Percentiles rank a stretch among this genome's conserved stretches.
phyloP scores from a whole-genome alignment of 805 yeast species.

The Ascoidea asiatica region DNA sequence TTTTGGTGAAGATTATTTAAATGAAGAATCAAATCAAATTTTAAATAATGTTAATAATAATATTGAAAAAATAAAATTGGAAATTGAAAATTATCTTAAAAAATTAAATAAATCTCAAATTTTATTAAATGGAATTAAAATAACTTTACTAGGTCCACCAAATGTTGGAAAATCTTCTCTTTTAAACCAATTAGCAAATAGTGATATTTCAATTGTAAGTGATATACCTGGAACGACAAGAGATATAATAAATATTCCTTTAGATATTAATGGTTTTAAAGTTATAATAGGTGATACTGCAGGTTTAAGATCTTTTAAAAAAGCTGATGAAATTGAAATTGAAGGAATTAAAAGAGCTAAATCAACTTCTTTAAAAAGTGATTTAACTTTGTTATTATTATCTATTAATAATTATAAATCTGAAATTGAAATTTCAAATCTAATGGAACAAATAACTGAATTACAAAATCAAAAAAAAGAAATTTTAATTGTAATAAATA shows the following conservation, averaged over 20 bases:
- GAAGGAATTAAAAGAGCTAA: slow-evolving; percentile 79
- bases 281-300: slow-evolving; percentile 87
- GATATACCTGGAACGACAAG: slow-evolving; percentile 89
- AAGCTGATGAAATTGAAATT: slow-evolving; percentile 46
- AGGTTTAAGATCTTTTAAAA: slow-evolving; percentile 48
- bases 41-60: slow-evolving; percentile 34
- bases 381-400: slow-evolving; percentile 53
- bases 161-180: slow-evolving; percentile 93
- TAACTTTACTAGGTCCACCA: slow-evolving; percentile 79
- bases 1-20: slow-evolving; percentile 87
- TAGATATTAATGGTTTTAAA: slow-evolving; percentile 76
- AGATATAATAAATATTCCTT: slow-evolving; percentile 69
- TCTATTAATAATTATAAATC: slow-evolving; percentile 27
- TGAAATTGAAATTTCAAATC: slow-evolving; percentile 7
- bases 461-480: slow-evolving; percentile 17
- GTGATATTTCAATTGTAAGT: slow-evolving; percentile 85
- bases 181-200: slow-evolving; percentile 58
- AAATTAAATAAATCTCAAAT: slow-evolving; percentile 47
- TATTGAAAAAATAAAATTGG: slow-evolving; percentile 26
- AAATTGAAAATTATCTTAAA: slow-evolving; percentile 30
- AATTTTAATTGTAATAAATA: slow-evolving; percentile 40
- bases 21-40: slow-evolving; percentile 38
- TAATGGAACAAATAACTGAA: slow-evolving; percentile 24
- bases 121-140: slow-evolving; percentile 55
- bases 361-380: slow-evolving; percentile 42